phyloP scores from a whole-genome alignment of 2,329 filamentous ascomycete species.

The Aaosphaeria arxii region DNA sequence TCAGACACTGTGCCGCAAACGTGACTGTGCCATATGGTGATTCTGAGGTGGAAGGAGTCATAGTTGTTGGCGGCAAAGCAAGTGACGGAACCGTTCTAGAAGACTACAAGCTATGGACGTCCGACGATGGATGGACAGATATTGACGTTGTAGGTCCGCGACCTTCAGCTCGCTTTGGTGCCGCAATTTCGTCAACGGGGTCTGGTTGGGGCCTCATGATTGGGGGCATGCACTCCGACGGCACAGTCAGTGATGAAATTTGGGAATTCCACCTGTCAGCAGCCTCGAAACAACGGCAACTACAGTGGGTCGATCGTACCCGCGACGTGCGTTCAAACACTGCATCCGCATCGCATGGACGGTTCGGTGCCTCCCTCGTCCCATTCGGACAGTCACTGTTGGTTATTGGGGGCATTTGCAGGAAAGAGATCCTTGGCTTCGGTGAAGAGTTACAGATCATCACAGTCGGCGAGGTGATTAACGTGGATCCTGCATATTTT shows the following conservation, averaged over 20 bases:
- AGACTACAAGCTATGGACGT: conserved; percentile 46
- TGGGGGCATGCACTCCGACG: conserved; percentile 68
- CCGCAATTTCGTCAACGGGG: conserved; percentile 44
- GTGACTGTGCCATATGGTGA: conserved; percentile 36
- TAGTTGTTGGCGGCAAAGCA: conserved; percentile 47
- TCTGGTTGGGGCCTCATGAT: conserved; percentile 60
- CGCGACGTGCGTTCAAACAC: conserved; percentile 14
- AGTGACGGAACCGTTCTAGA: conserved; percentile 40
- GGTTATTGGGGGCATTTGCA: conserved; percentile 52
- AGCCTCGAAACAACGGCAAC: conserved; percentile 11
- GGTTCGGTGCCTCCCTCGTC: conserved; percentile 54
- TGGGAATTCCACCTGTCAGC: conserved; percentile 60
- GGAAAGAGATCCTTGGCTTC: conserved; percentile 21
- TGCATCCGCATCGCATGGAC: conserved; percentile 27
- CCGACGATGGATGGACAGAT: conserved; percentile 51
- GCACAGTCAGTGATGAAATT: conserved; percentile 59
- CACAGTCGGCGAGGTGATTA: conserved; percentile 6
- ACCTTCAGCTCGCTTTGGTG: conserved; percentile 56
- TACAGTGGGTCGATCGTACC: conserved; percentile 28
- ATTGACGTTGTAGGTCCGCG: conserved; percentile 35
- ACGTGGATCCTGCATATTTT: conserved; percentile 15
- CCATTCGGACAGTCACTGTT: conserved; percentile 45
- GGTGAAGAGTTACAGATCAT: conserved; percentile 27
- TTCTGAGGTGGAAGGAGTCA: conserved; percentile 39
- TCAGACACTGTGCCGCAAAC: conserved; percentile 66